phyloP scores from a whole-genome alignment of 1,139 yeast species.

The Suhomyces coccinellae region DNA sequence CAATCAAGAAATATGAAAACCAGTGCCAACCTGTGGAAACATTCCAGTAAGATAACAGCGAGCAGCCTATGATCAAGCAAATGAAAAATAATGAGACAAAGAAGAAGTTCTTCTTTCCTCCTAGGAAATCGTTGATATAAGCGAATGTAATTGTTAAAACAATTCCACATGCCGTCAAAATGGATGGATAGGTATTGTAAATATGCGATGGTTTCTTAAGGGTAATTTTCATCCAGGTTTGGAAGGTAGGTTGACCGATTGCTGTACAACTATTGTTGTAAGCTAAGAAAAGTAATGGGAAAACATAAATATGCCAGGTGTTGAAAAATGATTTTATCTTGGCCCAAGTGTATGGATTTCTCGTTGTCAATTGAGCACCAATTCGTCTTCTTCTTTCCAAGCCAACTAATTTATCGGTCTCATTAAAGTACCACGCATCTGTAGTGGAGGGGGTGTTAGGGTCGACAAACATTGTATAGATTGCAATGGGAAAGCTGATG shows the following conservation, averaged over 20 bases:
- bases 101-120: slow-evolving; percentile 41
- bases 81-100: slow-evolving; percentile 40
- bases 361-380: slow-evolving; percentile 47
- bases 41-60: slow-evolving; percentile 46
- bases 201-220: slow-evolving; percentile 37
- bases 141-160: slow-evolving; percentile 41
- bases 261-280: slow-evolving; percentile 52
- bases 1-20: slow-evolving; percentile 48
- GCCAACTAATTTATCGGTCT: slow-evolving; percentile 37
- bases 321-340: slow-evolving; percentile 43
- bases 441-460: slow-evolving; percentile 44
- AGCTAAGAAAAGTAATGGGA: slow-evolving; percentile 50
- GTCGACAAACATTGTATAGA: slow-evolving; percentile 37
- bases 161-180: slow-evolving; percentile 47
- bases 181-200: slow-evolving; percentile 53
- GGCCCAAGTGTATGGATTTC: slow-evolving; percentile 42
- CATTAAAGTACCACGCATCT: slow-evolving; percentile 37
- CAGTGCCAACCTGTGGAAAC: slow-evolving; percentile 50
- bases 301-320: slow-evolving; percentile 51
- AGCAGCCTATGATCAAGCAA: slow-evolving; percentile 41
- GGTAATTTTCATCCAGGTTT: slow-evolving; percentile 52
- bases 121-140: slow-evolving; percentile 43
- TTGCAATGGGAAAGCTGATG: slow-evolving; percentile 37
- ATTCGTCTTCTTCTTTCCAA: slow-evolving; percentile 43
- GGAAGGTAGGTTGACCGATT: slow-evolving; percentile 48